These are phyloP conservation scores for Globisporangium heterothallicum DNA, from an alignment of 352 stramenopile genomes.

Conservation along the genomic window DNA sequence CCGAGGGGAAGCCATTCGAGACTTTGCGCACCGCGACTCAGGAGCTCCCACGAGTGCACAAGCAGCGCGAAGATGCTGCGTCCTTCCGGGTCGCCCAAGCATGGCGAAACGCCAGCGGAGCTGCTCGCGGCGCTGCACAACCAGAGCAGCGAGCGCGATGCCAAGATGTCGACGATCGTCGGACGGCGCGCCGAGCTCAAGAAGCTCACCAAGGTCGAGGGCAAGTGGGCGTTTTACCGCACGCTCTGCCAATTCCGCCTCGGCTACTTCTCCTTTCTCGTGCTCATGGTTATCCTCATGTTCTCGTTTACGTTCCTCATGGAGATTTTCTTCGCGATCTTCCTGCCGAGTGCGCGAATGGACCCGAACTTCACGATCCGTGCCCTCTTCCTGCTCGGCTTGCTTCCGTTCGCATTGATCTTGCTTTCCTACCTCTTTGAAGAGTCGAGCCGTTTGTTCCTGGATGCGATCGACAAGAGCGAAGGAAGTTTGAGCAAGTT, in stretches of 20 bases:
- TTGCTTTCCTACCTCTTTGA: conserved; percentile 87
- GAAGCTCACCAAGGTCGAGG: conserved; percentile 54
- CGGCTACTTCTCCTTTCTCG: conserved; percentile 86
- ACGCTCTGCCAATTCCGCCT: conserved; percentile 78
- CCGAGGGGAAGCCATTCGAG: not conserved
- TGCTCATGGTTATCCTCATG: conserved; percentile 88
- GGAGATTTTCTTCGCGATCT: conserved; percentile 90
- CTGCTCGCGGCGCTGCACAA: conserved; percentile 15
- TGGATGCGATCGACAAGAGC: conserved; percentile 82
- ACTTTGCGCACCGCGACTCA: conserved; percentile 3
- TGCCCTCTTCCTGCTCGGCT: conserved; percentile 54
- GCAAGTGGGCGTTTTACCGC: conserved; percentile 74
- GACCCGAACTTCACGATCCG: conserved; percentile 72
- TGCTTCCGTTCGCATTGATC: conserved; percentile 75
- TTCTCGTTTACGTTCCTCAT: conserved; percentile 88
- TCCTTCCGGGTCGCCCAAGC: conserved; percentile 4
- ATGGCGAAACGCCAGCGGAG: conserved; percentile 11
- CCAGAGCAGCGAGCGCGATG: conserved; percentile 34
- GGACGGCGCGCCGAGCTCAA: conserved; percentile 62
- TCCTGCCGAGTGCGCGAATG: conserved; percentile 67
- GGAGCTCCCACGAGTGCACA: not conserved
- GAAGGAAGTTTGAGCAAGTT: conserved; percentile 82
- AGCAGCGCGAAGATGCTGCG: conserved; percentile 7
- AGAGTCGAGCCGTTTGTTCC: conserved; percentile 73
- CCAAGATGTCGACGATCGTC: conserved; percentile 50